Conservation (phyloP, 2,329 filamentous ascomycete genomes). For the Hymenoscyphus linearis region DNA sequence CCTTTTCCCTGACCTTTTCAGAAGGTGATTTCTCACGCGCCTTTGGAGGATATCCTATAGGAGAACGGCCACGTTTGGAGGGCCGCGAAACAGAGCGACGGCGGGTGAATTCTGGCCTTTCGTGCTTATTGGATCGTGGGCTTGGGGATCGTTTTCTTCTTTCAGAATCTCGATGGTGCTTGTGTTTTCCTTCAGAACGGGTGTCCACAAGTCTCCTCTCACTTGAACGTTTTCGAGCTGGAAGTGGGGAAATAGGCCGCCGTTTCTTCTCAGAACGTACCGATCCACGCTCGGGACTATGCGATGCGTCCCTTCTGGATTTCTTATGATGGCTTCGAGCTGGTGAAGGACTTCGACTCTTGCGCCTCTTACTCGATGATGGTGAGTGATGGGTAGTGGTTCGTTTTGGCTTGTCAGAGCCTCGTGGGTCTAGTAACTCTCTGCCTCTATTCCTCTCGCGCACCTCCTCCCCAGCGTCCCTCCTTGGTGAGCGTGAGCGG, state of each 20-base stretch:
- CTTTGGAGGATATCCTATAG: constrained; percentile 16
- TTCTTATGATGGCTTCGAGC: constrained; percentile 31
- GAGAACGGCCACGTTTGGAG: constrained; percentile 20
- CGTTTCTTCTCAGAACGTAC: constrained; percentile 27
- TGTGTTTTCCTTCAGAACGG: constrained; percentile 21
- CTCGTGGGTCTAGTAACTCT: constrained; percentile 33
- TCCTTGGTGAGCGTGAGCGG: constrained; percentile 28
- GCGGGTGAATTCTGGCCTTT: constrained; percentile 20
- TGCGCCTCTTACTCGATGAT: constrained; percentile 31
- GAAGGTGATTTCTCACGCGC: constrained; percentile 21
- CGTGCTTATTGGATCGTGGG: constrained; percentile 13
- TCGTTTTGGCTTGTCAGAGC: constrained; percentile 30
- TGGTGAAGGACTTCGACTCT: constrained; percentile 31
- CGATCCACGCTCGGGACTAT: constrained; percentile 27
- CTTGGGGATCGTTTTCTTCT: constrained; percentile 28
- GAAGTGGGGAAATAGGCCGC: constrained; percentile 24
- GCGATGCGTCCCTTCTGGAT: constrained; percentile 27
- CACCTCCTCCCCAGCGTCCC: constrained; percentile 30
- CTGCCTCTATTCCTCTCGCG: constrained; percentile 32
- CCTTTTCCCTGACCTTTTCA: constrained; percentile 19
- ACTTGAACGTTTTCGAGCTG: constrained; percentile 27
- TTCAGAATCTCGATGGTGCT: constrained; percentile 26
- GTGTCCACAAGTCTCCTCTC: constrained; percentile 21
- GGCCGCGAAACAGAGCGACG: constrained; percentile 17
- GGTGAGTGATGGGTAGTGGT: constrained; percentile 27